A percentile compares a stretch with the other conserved stretches of the same genome.
Evolutionary conservation across 2,329 filamentous ascomycete species (phyloP).

Genomic region (Alternaria sp.): DNA sequence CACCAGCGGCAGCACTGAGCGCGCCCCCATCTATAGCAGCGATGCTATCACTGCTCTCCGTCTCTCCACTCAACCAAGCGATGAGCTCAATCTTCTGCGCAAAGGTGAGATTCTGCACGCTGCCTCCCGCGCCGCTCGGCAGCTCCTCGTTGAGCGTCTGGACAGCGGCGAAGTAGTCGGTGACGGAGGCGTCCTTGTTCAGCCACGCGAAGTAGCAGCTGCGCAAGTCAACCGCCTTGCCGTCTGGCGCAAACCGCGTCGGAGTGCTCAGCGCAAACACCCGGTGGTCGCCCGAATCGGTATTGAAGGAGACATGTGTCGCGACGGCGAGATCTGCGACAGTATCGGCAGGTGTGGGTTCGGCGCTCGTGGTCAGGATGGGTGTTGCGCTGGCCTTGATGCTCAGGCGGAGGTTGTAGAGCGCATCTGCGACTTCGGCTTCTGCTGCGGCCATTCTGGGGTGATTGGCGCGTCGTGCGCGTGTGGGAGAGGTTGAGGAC

Average conservation of each 20-base stretch:
- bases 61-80: slow-evolving; percentile 89
- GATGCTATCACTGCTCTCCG: slow-evolving; percentile 84
- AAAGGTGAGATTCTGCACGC: slow-evolving; percentile 87
- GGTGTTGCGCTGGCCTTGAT: slow-evolving; percentile 75
- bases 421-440: slow-evolving; percentile 65
- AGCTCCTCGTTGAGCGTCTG: slow-evolving; percentile 82
- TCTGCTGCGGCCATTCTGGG: slow-evolving; percentile 32
- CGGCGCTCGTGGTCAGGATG: slow-evolving; percentile 73
- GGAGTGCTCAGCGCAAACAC: slow-evolving; percentile 72
- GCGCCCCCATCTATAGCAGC: slow-evolving; percentile 75
- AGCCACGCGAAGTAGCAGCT: slow-evolving; percentile 97
- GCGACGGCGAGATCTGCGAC: slow-evolving; percentile 65
- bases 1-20: slow-evolving; percentile 52
- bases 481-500: neutral
- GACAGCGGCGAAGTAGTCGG: slow-evolving; percentile 87
- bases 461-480: slow-evolving; percentile 18
- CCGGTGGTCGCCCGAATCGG: slow-evolving; percentile 62
- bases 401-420: slow-evolving; percentile 81
- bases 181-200: slow-evolving; percentile 87
- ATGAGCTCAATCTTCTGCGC: slow-evolving; percentile 90
- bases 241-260: slow-evolving; percentile 81
- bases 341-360: slow-evolving; percentile 66
- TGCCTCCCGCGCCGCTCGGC: slow-evolving; percentile 63
- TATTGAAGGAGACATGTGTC: slow-evolving; percentile 68
- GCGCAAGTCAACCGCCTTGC: slow-evolving; percentile 79